These are phyloP conservation scores for Pseudoturritis turrita DNA, from an alignment of 345 rosid species.

Conservation along the genomic window DNA sequence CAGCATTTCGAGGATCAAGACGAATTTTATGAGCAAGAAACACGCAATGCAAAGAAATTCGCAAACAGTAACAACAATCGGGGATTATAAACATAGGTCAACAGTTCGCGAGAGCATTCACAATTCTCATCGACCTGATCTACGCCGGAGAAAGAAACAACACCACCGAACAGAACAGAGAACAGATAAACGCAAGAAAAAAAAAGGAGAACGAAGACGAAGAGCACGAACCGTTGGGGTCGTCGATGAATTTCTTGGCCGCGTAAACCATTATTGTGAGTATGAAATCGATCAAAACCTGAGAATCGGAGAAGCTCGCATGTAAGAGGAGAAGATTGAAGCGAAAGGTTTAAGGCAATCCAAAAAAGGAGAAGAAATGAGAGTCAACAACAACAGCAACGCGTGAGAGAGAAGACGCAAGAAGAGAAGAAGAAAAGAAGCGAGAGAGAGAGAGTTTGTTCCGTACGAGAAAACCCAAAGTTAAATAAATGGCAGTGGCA, in stretches of 20 bases:
- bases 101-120: constrained; percentile 11
- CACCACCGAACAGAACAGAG: background rate
- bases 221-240: constrained; percentile 65
- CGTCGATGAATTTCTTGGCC: constrained; percentile 88
- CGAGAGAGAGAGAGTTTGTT: constrained; percentile 13
- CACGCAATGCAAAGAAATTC: constrained; percentile 7
- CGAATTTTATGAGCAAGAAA: background rate
- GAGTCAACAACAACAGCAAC: constrained; percentile 34
- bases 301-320: constrained; percentile 17
- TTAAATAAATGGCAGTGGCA: constrained; percentile 20
- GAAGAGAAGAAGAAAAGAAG: background rate
- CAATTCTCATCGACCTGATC: constrained; percentile 19
- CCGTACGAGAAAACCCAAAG: constrained; percentile 24
- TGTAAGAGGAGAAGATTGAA: background rate
- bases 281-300: constrained; percentile 4
- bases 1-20: constrained; percentile 16
- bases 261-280: constrained; percentile 55
- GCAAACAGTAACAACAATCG: constrained; percentile 19
- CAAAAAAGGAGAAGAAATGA: background rate
- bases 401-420: constrained; percentile 4
- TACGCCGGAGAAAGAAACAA: background rate
- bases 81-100: constrained; percentile 23
- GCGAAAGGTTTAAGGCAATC: constrained; percentile 29
- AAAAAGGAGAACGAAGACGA: background rate
- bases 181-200: background rate